A percentile compares a stretch with the other conserved stretches of the same genome.
Conservation (phyloP, 2,329 filamentous ascomycete genomes). For the Paracoccidioides brasiliensis region DNA sequence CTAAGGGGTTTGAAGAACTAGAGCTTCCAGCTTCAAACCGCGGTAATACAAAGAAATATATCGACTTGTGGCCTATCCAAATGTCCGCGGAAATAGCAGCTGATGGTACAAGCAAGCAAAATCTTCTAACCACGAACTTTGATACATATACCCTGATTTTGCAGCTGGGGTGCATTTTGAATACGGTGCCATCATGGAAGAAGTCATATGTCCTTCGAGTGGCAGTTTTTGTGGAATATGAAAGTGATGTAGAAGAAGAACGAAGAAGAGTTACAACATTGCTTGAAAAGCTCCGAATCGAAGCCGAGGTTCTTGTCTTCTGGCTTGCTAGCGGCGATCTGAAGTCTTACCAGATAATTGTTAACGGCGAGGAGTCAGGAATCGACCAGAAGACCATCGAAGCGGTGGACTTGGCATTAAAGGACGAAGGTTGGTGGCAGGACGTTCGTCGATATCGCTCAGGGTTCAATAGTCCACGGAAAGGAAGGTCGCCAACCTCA, state of each 20-base stretch:
- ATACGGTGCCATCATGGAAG: conserved; percentile 71
- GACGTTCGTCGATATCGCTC: conserved; percentile 46
- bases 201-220: conserved; percentile 60
- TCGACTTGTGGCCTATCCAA: conserved; percentile 85
- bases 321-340: conserved; percentile 65
- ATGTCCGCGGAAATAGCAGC: conserved; percentile 75
- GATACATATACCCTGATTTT: conserved; percentile 83
- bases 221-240: conserved; percentile 80
- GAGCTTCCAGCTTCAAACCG: conserved; percentile 54
- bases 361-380: conserved; percentile 50
- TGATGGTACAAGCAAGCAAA: conserved; percentile 48
- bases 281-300: conserved; percentile 67
- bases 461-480: conserved; percentile 11
- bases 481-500: conserved; percentile 31
- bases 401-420: conserved; percentile 52
- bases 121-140: conserved; percentile 73
- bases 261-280: conserved; percentile 56
- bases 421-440: conserved; percentile 70
- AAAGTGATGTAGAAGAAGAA: conserved; percentile 71
- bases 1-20: conserved; percentile 64
- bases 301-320: conserved; percentile 66
- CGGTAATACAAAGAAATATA: conserved; percentile 56
- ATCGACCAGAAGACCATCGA: conserved; percentile 43
- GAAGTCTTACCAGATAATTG: conserved; percentile 61
- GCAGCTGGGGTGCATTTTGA: conserved; percentile 71